These are phyloP conservation scores for Aspergillus fischeri DNA, from an alignment of 2,329 filamentous ascomycete genomes.

Conservation along the genomic window DNA sequence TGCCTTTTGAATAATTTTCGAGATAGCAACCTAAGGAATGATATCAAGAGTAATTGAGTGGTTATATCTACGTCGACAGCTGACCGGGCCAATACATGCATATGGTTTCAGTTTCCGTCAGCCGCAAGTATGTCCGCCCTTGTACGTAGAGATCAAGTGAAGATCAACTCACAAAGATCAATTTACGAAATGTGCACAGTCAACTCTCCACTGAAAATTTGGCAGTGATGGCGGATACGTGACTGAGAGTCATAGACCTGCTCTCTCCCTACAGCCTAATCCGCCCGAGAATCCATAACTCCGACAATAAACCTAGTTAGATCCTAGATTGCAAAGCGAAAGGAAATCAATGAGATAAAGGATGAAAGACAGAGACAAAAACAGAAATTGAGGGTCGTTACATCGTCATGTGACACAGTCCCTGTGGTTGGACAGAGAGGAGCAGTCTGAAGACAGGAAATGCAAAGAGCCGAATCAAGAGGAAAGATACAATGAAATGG, in stretches of 20 bases:
- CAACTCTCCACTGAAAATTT: background rate
- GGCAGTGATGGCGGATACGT: background rate
- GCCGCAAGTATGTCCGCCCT: background rate
- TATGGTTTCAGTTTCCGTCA: background rate
- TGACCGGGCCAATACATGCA: background rate
- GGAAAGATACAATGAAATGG: conserved; percentile 6
- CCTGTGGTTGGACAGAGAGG: conserved; percentile 1
- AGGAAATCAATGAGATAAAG: background rate
- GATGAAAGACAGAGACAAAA: conserved; percentile 5
- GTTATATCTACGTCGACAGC: background rate
- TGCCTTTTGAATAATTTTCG: no score
- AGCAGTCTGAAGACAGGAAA: conserved; percentile 6
- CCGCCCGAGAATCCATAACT: background rate
- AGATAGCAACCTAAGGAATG: no score
- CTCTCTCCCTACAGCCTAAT: background rate
- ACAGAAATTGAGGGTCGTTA: conserved; percentile 28
- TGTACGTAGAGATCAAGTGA: background rate
- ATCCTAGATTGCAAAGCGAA: background rate
- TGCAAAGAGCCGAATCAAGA: conserved; percentile 9
- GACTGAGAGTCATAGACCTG: background rate
- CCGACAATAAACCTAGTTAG: background rate
- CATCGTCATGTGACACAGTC: conserved; percentile 25
- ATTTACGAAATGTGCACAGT: background rate
- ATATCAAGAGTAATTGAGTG: no score
- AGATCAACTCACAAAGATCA: no score